These are phyloP conservation scores for Fusarium denticulatum DNA, from an alignment of 2,329 filamentous ascomycete species.

Conservation along the genomic window DNA sequence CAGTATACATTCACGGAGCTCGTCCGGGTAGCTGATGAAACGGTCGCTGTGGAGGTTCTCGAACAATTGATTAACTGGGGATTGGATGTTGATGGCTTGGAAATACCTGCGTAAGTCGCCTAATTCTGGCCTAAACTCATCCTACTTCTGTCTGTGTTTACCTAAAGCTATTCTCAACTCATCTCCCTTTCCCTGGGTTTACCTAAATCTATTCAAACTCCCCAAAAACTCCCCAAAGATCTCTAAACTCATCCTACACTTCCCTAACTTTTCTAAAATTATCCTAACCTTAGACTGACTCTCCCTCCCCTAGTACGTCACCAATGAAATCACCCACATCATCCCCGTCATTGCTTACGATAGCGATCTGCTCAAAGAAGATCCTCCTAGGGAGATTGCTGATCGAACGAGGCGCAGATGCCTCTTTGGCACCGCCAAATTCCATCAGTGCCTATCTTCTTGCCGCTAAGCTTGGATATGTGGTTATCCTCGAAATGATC, in stretches of 20 bases:
- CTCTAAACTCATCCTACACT: neutral
- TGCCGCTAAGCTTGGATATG: constrained; percentile 19
- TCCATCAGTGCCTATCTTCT: constrained; percentile 28
- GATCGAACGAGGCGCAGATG: constrained; percentile 32
- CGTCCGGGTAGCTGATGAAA: neutral
- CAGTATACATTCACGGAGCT: constrained; percentile 21
- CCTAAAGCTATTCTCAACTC: neutral
- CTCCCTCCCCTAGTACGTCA: neutral
- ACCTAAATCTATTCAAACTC: neutral
- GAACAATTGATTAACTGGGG: constrained; percentile 14
- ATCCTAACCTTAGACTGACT: neutral
- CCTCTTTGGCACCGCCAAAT: constrained; percentile 12
- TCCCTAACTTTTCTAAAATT: neutral
- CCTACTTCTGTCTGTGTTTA: neutral
- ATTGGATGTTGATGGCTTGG: constrained; percentile 31
- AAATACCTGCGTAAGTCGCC: neutral
- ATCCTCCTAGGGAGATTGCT: constrained; percentile 18
- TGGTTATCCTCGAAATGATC: constrained; percentile 26
- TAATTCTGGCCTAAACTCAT: neutral
- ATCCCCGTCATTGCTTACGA: constrained; percentile 18
- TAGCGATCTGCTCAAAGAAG: constrained; percentile 15
- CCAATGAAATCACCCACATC: neutral
- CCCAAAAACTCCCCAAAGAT: too few species aligned
- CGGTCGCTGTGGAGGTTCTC: constrained; percentile 9
- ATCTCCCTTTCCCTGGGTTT: neutral